These are phyloP conservation scores for Schoenoplectus tabernaemontani DNA, from an alignment of 202 grass and related monocot species.

Conservation along the genomic window DNA sequence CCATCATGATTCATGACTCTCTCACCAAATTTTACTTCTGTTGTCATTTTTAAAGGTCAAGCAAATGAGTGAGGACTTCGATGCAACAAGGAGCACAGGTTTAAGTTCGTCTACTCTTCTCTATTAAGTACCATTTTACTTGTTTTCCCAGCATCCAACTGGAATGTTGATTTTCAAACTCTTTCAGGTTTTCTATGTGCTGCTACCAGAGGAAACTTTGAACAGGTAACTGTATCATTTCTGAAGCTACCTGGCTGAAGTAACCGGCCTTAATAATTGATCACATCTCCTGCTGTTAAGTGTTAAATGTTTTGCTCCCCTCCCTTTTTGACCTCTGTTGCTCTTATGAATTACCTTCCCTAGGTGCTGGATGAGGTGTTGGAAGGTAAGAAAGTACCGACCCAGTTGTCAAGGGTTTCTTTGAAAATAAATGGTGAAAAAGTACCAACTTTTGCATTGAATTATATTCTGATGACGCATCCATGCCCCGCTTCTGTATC, in stretches of 20 bases:
- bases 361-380: constrained; percentile 76
- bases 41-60: constrained; percentile 28
- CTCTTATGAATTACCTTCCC: neutral
- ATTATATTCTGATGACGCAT: constrained; percentile 83
- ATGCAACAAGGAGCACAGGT: constrained; percentile 84
- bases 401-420: constrained; percentile 58
- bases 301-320: neutral
- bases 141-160: too few species aligned
- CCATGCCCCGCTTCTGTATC: constrained; percentile 84
- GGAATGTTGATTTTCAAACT: too few species aligned
- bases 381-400: constrained; percentile 43
- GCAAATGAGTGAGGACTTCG: constrained; percentile 65
- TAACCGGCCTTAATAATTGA: too few species aligned
- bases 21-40: too few species aligned
- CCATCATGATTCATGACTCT: too few species aligned
- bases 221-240: constrained; percentile 38
- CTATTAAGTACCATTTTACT: too few species aligned
- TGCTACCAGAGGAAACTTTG: constrained; percentile 64
- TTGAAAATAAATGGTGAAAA: constrained; percentile 55
- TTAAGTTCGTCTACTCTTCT: too few species aligned
- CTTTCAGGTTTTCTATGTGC: constrained; percentile 54
- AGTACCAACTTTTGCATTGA: constrained; percentile 66
- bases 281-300: too few species aligned
- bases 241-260: neutral
- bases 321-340: neutral